A percentile compares a stretch with the other conserved stretches of the same genome.
phyloP scores from a whole-genome alignment of 495 filamentous ascomycete species.

The Tricharina praecox region DNA sequence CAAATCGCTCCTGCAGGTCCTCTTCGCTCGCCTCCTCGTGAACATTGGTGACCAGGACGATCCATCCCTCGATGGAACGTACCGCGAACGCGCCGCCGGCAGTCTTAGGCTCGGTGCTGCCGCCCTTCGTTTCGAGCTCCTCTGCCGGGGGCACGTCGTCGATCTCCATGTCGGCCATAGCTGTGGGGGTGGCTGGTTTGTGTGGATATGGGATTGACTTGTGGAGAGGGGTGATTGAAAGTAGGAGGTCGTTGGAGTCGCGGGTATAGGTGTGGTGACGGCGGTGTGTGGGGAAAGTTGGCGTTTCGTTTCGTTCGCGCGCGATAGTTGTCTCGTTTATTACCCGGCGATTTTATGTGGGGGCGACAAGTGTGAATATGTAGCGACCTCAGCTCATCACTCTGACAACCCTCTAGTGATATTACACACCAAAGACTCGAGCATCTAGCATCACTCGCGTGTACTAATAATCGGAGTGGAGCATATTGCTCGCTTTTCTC shows the following conservation, averaged over 20 bases:
- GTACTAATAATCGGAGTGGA: no score
- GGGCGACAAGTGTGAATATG: no score
- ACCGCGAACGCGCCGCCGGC: slow-evolving; percentile 71
- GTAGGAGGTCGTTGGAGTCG: background rate
- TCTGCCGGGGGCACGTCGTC: slow-evolving; percentile 37
- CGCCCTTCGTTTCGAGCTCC: slow-evolving; percentile 31
- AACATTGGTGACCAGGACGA: slow-evolving; percentile 88
- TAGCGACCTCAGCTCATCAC: no score
- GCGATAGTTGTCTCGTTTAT: no score
- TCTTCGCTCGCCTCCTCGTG: slow-evolving; percentile 97
- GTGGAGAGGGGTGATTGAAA: background rate
- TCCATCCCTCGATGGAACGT: slow-evolving; percentile 98
- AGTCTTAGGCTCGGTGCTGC: slow-evolving; percentile 46
- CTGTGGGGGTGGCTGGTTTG: no score
- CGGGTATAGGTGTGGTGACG: background rate
- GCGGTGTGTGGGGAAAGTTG: background rate
- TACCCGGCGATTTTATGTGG: no score
- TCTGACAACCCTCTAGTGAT: no score
- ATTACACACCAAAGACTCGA: no score
- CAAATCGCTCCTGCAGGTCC: slow-evolving; percentile 83
- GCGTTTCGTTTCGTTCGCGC: no score
- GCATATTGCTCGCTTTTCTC: no score
- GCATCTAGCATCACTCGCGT: no score
- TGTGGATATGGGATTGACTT: no score
- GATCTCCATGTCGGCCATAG: slow-evolving; percentile 65